Conservation (phyloP, 768 basidiomycete genomes). For the Lactarius psammicola region DNA sequence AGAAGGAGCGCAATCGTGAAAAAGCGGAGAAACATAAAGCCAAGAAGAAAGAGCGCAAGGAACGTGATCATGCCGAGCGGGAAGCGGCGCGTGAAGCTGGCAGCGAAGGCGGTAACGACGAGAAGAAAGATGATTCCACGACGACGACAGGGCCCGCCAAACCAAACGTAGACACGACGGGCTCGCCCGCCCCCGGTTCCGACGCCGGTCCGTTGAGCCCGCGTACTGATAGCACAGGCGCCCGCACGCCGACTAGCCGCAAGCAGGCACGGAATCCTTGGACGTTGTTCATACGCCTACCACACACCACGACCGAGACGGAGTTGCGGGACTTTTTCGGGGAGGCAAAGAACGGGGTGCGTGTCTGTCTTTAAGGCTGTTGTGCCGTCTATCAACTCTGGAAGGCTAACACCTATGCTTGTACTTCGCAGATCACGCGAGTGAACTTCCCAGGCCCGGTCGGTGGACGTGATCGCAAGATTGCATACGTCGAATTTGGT, state of each 20-base stretch:
- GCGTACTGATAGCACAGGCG: conserved; percentile 54
- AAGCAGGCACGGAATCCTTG: conserved; percentile 70
- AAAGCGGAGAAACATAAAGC: conserved; percentile 56
- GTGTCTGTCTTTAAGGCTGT: conserved; percentile 33
- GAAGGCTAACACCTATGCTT: conserved; percentile 4
- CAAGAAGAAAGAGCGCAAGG: conserved; percentile 64
- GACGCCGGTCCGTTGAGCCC: conserved; percentile 43
- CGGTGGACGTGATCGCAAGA: conserved; percentile 50
- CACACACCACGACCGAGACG: conserved; percentile 50
- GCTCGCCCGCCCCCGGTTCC: conserved; percentile 35
- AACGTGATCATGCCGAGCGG: conserved; percentile 48
- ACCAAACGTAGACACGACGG: conserved; percentile 15
- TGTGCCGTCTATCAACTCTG: background rate
- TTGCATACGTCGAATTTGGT: conserved; percentile 88
- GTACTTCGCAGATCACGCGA: conserved; percentile 55
- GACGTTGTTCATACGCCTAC: conserved; percentile 81
- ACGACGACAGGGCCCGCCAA: conserved; percentile 38
- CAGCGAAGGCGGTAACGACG: conserved; percentile 29
- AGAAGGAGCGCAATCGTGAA: conserved; percentile 39
- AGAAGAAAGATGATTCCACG: conserved; percentile 36
- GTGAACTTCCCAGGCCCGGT: conserved; percentile 56
- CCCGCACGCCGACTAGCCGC: conserved; percentile 68
- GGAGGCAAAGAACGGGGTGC: conserved; percentile 64
- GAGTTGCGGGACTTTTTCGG: conserved; percentile 78
- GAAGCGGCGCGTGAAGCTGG: conserved; percentile 30